Evolutionary conservation across 148 eudicot species (phyloP), one percentile per base, ranked within the genome.

Genomic region (Silene conica): DNA sequence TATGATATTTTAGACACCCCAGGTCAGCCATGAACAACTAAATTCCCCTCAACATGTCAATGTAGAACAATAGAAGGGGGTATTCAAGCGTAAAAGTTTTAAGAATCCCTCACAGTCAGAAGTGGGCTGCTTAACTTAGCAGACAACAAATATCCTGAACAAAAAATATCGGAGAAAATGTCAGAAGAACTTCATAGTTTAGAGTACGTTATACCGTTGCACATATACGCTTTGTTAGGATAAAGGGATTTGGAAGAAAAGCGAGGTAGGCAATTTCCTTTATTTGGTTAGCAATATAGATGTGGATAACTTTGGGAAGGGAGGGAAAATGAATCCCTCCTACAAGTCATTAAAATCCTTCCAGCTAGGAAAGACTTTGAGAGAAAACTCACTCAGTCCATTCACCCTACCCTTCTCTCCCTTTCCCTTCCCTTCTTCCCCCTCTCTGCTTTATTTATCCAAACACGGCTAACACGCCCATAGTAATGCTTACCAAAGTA

Each of bases 151-250:
- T 9, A 38, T 56, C 52, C 45, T 13, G 9, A 15, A 55, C 71
- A 63, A 23, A 58, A 58, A 72, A 41, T 63, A 55, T 72, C 19
- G 21, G 48, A 58, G 54, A 43, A 10, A n/a, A 71, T 22, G 15
- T 10, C 73, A 26, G 28, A 26, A 26, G 28, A 63, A 9, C 34
- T 34, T 34, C 41, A 34, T 3, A 5, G 41, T 34, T 34, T 34
- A 34, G 41, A 34, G 41, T 34, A 34, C 7, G 43, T 38, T 38
- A 38, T 38, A 38, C 43, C 41, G 41, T 34, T 34, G 41, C 41
- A 3, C 41, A 3, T 34, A 34, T 34, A 34, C 41, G 41, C 41
- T 34, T 34, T 34, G 41, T 3, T 34, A 34, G 41, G 41, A 34
- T 34, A 34, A 5, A 34, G 41, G 41, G 41, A 34, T 5, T 3